Percentiles rank a stretch among this genome's conserved stretches.
Conservation (phyloP, 495 filamentous ascomycete species). For the Stereocaulon alpinum region DNA sequence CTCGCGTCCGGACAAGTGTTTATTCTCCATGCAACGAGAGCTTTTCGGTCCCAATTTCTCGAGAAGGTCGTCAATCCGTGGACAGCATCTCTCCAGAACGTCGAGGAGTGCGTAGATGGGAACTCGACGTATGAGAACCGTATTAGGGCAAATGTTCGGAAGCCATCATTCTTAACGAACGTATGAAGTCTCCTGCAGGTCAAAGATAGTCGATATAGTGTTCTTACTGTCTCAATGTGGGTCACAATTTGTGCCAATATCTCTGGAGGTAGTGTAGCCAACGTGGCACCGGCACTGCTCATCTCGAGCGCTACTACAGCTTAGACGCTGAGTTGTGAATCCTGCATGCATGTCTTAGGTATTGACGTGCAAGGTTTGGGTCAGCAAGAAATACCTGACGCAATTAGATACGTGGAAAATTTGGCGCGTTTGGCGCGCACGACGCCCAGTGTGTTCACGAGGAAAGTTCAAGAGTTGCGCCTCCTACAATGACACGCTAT, state of each 20-base stretch:
- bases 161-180: constrained; percentile 45
- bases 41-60: constrained; percentile 49
- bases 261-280: constrained; percentile 50
- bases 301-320: background rate
- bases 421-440: background rate
- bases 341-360: too few species aligned
- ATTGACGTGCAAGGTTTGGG: too few species aligned
- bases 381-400: too few species aligned
- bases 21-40: constrained; percentile 45
- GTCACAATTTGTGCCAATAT: constrained; percentile 46
- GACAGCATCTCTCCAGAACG: constrained; percentile 43
- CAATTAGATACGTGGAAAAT: background rate
- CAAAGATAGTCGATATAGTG: constrained; percentile 37
- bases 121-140: constrained; percentile 38
- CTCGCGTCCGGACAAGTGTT: constrained; percentile 26
- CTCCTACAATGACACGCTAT: background rate
- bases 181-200: constrained; percentile 41
- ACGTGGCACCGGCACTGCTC: background rate
- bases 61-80: constrained; percentile 48
- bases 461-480: background rate
- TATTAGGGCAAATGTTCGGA: constrained; percentile 45
- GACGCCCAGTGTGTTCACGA: background rate
- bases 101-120: constrained; percentile 8
- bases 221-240: constrained; percentile 43
- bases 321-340: background rate